These are phyloP conservation scores for Fusarium pseudocircinatum DNA, from an alignment of 2,329 filamentous ascomycete genomes.

Conservation along the genomic window DNA sequence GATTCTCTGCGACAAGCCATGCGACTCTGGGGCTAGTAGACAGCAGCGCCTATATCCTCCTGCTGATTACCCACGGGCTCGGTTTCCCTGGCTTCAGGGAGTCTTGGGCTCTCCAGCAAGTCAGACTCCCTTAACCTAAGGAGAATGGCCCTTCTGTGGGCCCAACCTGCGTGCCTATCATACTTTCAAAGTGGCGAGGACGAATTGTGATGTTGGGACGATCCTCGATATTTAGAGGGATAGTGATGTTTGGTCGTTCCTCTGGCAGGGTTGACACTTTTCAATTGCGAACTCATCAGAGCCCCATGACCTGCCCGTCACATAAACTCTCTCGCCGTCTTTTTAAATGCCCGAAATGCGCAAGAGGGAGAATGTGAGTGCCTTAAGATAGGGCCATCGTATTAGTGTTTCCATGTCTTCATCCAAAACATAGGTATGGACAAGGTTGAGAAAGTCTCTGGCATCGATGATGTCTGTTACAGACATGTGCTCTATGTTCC, in stretches of 20 bases:
- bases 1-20: neutral
- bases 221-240: neutral
- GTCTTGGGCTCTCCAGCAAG: neutral
- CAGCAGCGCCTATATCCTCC: neutral
- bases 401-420: neutral
- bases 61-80: neutral
- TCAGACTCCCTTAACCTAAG: neutral
- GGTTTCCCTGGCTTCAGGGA: neutral
- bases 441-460: neutral
- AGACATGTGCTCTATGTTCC: neutral
- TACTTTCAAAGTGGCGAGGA: too few species aligned
- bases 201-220: too few species aligned
- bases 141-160: neutral
- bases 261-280: neutral
- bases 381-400: neutral
- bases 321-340: neutral
- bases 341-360: neutral
- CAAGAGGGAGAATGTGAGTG: neutral
- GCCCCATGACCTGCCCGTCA: neutral
- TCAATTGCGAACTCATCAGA: neutral
- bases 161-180: too few species aligned
- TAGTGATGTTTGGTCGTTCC: too few species aligned
- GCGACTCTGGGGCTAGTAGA: neutral
- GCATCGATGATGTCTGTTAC: neutral
- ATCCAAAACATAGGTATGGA: neutral